Evolutionary conservation across 495 filamentous ascomycete species (phyloP), one percentile per base, ranked within the genome.

Genomic region (Clavariopsis aquatica): DNA sequence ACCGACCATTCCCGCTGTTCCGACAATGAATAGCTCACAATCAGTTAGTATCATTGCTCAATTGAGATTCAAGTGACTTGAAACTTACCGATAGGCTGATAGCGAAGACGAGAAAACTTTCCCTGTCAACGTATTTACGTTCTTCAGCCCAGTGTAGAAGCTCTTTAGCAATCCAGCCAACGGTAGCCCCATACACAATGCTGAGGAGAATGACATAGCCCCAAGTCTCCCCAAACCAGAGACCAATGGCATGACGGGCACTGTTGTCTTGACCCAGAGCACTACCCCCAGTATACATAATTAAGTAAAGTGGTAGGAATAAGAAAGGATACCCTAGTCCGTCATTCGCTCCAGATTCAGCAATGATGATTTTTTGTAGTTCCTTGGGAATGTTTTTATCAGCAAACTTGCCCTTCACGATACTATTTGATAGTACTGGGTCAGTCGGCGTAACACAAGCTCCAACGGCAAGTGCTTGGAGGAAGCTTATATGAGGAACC

Each of bases 251-350:
- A 62, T 82, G 82, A 15, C 82, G 79, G 8, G 76, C 80, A 8
- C 84, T 87, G 20, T 89, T 89, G 54, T 74, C 71, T 45, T 80
- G 78, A 0, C 80, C 84, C 69, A 71, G 75, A 1, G 86, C 87
- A 54, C 80, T 80, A 68, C 83, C 79, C 1, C 83, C 84, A 2
- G 78, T 80, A 69, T 90, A 93, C 76, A 93, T 89, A 68, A 95
- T 84, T 36, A 96, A 72, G 72, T 93, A 96, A 51, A 98, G 78
- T 1, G 88, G 85, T 53, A 96, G 80, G 78, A 92, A 96, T 23
- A 96, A 78, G 68, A 95, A 96, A 0, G 92, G 93, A 69, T 95
- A 95, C 0, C 93, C 92, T n/a, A 98, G 82, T 0, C 93, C 92
- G 74, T 96, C 92, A 73, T 96, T 96, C 3, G 91, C 90, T 1